Evolutionary conservation across 352 stramenopile genomes (phyloP), one percentile per base, ranked within the genome.

Genomic region (Salisapilia sapeloensis): DNA sequence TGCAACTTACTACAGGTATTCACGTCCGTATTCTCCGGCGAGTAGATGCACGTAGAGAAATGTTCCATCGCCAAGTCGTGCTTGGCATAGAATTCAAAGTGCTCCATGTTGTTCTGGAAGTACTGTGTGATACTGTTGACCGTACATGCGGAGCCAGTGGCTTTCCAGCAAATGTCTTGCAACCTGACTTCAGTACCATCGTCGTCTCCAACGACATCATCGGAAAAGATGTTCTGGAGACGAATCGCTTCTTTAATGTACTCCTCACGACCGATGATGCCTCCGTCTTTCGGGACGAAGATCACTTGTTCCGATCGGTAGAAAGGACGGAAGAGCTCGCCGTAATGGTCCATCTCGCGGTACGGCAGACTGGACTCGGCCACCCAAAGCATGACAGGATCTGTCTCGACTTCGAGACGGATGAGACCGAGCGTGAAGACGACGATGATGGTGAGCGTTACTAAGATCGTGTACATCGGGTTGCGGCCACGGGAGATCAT

Each of bases 121-220:
- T 65, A 75, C 44, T 79, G 60, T 0, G 60, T 76, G 43, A 79
- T 76, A 20, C 60, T 42, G 22, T 66, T 64, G 16, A 76, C 43
- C 3, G 57, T 64, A 34, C 62, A 78, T 4, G n/a, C 36, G 2
- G 58, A 71, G 15, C 63, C 58, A 10, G 63, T 79, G 8, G 49
- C 51, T 26, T 61, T 62, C 50, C 57, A 67, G 42, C 61, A 77
- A 16, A 74, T 60, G 32, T 74, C 56, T 10, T 53, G 22, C 9
- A 78, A 24, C n/a, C n/a, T n/a, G n/a, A n/a, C n/a, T n/a, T n/a
- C n/a, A n/a, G n/a, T n/a, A n/a, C n/a, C n/a, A n/a, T n/a, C n/a
- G n/a, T n/a, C n/a, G n/a, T n/a, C n/a, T n/a, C n/a, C n/a, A 9
- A 25, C 30, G 4, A 37, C 32, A 0, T 58, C 24, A 12, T 46